Conservation (phyloP, 2,329 filamentous ascomycete species). For the Microdochium trichocladiopsis region DNA sequence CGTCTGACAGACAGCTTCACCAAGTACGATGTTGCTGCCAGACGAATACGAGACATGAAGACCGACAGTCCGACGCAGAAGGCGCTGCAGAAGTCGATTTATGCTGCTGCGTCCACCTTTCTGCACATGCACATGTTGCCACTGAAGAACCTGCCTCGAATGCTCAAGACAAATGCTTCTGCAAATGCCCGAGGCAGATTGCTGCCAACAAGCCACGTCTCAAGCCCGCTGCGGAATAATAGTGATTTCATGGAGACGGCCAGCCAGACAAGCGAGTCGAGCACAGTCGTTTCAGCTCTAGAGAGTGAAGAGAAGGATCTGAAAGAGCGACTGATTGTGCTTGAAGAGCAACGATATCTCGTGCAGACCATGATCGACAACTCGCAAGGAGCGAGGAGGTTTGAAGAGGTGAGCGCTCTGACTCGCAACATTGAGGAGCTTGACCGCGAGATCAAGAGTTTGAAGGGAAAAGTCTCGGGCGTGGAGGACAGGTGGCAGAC, state of each 20-base stretch:
- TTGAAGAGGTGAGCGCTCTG: slow-evolving; percentile 79
- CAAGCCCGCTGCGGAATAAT: slow-evolving; percentile 37
- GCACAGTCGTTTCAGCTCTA: slow-evolving; percentile 49
- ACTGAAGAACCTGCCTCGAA: slow-evolving; percentile 64
- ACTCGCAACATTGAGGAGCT: slow-evolving; percentile 77
- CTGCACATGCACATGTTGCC: slow-evolving; percentile 88
- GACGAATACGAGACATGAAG: slow-evolving; percentile 72
- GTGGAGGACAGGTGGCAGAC: slow-evolving; percentile 56
- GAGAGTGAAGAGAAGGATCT: slow-evolving; percentile 81
- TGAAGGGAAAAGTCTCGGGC: slow-evolving; percentile 57
- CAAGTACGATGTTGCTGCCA: slow-evolving; percentile 78
- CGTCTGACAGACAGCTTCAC: slow-evolving; percentile 81
- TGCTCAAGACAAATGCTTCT: slow-evolving; percentile 45
- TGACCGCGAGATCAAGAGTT: slow-evolving; percentile 64
- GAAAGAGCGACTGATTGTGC: slow-evolving; percentile 70
- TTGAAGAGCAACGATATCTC: slow-evolving; percentile 88
- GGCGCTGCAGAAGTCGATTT: slow-evolving; percentile 72
- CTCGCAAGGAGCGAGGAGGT: slow-evolving; percentile 68
- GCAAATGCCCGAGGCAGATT: slow-evolving; percentile 23
- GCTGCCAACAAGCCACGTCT: slow-evolving; percentile 18
- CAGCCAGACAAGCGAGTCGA: slow-evolving; percentile 42
- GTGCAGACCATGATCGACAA: slow-evolving; percentile 78
- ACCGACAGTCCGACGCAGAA: slow-evolving; percentile 66
- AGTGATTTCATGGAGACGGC: slow-evolving; percentile 35
- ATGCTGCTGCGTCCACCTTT: slow-evolving; percentile 75